phyloP scores from a whole-genome alignment of 352 stramenopile species.

The Globisporangium mamillatum region DNA sequence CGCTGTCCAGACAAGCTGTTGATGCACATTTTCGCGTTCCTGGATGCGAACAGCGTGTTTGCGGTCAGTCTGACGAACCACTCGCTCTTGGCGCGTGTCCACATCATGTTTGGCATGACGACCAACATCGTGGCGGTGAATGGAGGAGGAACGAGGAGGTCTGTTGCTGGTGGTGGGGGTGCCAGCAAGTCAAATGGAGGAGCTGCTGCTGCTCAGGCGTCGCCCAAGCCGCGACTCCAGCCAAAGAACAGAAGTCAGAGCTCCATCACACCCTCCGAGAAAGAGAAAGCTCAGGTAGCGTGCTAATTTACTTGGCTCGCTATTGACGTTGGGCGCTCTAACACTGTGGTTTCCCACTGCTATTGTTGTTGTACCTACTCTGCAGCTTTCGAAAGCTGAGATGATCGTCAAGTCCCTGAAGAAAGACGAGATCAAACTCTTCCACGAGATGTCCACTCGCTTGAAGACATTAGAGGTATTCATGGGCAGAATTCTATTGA shows the following conservation, averaged over 20 bases:
- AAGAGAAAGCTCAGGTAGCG: slow-evolving; percentile 31
- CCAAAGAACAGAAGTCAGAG: slow-evolving; percentile 31
- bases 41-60: slow-evolving; percentile 73
- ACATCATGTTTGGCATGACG: slow-evolving; percentile 62
- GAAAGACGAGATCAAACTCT: slow-evolving; percentile 82
- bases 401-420: slow-evolving; percentile 80
- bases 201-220: slow-evolving; percentile 11
- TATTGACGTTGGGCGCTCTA: background rate
- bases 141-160: slow-evolving; percentile 3
- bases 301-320: background rate
- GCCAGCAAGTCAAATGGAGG: background rate
- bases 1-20: slow-evolving; percentile 53
- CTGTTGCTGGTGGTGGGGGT: background rate
- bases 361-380: background rate
- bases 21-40: slow-evolving; percentile 62
- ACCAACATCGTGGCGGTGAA: slow-evolving; percentile 20
- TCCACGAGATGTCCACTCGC: slow-evolving; percentile 77
- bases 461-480: slow-evolving; percentile 70
- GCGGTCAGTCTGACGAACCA: slow-evolving; percentile 61
- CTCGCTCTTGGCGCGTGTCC: slow-evolving; percentile 50
- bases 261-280: slow-evolving; percentile 35
- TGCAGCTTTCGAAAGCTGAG: slow-evolving; percentile 69
- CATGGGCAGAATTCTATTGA: background rate
- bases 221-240: slow-evolving; percentile 19
- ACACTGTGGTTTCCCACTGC: background rate